These are phyloP conservation scores for Podaxis sp. DNA, from an alignment of 768 basidiomycete species.

Conservation along the genomic window DNA sequence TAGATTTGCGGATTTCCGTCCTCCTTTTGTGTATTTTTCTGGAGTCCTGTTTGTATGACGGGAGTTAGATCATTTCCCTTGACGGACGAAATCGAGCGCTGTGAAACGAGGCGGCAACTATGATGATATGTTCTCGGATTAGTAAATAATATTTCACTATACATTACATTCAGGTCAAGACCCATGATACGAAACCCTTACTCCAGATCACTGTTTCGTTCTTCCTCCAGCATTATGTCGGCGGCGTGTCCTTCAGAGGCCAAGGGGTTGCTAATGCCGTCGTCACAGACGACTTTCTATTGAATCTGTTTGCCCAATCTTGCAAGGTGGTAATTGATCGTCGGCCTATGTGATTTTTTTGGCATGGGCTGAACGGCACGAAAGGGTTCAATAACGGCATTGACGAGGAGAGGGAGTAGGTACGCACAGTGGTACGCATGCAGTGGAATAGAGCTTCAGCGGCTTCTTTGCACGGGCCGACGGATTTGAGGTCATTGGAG, in stretches of 20 bases:
- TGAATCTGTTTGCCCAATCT: conserved; percentile 74
- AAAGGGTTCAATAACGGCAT: background rate
- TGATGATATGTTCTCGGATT: background rate
- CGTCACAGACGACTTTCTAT: conserved; percentile 34
- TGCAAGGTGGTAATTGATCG: conserved; percentile 90
- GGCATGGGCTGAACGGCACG: conserved; percentile 53
- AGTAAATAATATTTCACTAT: background rate
- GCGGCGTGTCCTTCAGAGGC: background rate
- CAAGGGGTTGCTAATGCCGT: background rate
- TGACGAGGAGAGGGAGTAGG: background rate
- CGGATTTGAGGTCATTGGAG: conserved; percentile 57
- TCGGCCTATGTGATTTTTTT: conserved; percentile 66
- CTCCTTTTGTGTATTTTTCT: too few relatives aligned
- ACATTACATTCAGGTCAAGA: background rate
- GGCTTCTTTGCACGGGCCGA: conserved; percentile 52
- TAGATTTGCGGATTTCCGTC: too few relatives aligned
- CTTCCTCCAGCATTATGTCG: background rate
- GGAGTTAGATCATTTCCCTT: too few relatives aligned
- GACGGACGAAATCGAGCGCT: background rate
- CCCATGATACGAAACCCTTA: background rate
- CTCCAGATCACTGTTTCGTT: background rate
- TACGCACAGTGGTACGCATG: conserved; percentile 81
- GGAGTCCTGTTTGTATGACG: too few relatives aligned
- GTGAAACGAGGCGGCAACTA: background rate
- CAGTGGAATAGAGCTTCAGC: conserved; percentile 70